phyloP scores from a whole-genome alignment of 176 grass and related monocot genomes.

The Neostapfia colusana region DNA sequence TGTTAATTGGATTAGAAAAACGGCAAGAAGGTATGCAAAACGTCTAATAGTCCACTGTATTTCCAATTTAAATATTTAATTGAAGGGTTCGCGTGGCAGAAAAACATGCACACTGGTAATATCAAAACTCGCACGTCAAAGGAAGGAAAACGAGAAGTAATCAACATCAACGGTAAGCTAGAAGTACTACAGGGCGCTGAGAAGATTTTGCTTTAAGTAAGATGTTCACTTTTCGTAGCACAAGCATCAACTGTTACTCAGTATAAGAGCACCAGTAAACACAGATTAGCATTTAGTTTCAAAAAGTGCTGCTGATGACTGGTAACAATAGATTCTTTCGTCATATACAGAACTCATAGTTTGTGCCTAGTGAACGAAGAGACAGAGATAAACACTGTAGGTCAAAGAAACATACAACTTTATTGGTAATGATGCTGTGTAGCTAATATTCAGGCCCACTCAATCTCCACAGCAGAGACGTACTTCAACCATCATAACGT shows the following conservation, averaged over 20 bases:
- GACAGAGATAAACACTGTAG: not conserved
- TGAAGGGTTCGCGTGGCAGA: not conserved
- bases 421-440: conserved; percentile 20
- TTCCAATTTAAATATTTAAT: not conserved
- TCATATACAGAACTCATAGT: not conserved
- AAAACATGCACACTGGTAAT: conserved; percentile 19
- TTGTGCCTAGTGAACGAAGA: not conserved
- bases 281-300: conserved; percentile 32
- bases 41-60: not conserved
- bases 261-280: not conserved
- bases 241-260: not conserved
- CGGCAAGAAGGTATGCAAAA: not conserved
- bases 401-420: not conserved
- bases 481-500: conserved; percentile 27
- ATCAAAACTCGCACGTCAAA: not conserved
- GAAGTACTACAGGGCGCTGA: not conserved
- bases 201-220: not conserved
- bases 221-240: conserved; percentile 10
- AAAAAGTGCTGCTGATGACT: conserved; percentile 4
- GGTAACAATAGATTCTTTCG: not conserved
- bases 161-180: not conserved
- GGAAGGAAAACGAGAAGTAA: not conserved
- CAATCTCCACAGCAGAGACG: conserved; percentile 14
- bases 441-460: conserved; percentile 6
- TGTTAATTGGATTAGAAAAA: conserved; percentile 14